Base-by-base conservation (phyloP, 108 stramenopile species). In the Asterionellopsis glacialis region DNA sequence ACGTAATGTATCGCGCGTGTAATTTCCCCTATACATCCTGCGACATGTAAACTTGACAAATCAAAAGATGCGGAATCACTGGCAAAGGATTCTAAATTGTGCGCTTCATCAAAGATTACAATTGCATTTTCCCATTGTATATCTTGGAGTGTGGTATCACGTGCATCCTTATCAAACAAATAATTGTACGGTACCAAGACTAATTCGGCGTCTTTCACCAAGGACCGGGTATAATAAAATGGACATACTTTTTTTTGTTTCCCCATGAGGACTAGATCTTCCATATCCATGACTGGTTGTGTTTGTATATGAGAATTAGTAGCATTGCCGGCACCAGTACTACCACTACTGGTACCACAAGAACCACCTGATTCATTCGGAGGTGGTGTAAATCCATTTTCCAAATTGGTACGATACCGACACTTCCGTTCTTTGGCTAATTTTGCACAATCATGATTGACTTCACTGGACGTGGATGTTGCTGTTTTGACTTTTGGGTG, bases 131-230 rank as follows among this genome's bases (percentile, higher is more conserved):
- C 64, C 90, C 95, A 96, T 11, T 87, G 74, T 41, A 91, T 65
- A 51, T 92, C 86, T 21, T 79, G 62, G 41, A 88, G 61, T 15
- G 85, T 87, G 10, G 85, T 69, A 24, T 62, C 67, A 1, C 97
- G 77, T 2, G 91, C 70, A 61, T 80, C 80, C n/a, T 90, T 76
- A 64, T 98, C 97, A 69, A 99, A 90, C 6, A 99, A 74, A 63
- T 99, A 99, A 79, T 98, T 98, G 83, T 99, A 99, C 0, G 99
- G 99, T 55, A 97, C 77, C 44, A 98, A 77, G 27, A 99, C 77
- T 25, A 99, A 63, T 55, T 99, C 97, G 14, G 97, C 91, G 27
- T 81, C 75, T 58, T 79, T 73, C 3, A 88, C 69, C 41, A 77
- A 60, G 11, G 71, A 72, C 41, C 97, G 75, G 2, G 84, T 87